Evolutionary conservation across 1,284 basidiomycete species (phyloP).

Genomic region (Cutaneotrichosporon sp.): DNA sequence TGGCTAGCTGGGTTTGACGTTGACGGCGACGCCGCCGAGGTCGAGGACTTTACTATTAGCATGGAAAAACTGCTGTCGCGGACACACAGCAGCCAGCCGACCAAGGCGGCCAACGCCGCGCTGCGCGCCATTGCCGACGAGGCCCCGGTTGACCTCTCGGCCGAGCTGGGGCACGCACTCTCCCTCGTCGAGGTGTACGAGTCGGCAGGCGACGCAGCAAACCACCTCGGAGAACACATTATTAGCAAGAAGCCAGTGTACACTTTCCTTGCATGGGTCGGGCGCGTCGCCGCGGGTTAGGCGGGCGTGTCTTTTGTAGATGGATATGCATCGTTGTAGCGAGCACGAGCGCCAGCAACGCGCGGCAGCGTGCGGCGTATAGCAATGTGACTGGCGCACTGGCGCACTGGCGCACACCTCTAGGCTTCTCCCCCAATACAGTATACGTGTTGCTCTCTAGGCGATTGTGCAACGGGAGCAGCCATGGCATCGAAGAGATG

Average conservation of each 20-base stretch:
- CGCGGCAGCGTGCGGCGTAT: too few species aligned
- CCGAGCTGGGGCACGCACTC: conserved; percentile 2
- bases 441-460: too few species aligned
- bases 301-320: not conserved
- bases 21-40: not conserved
- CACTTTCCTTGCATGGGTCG: conserved; percentile 1
- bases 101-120: conserved; percentile 12
- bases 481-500: too few species aligned
- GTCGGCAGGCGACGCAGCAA: conserved; percentile 1
- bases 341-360: too few species aligned
- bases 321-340: not conserved
- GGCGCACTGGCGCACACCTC: too few species aligned
- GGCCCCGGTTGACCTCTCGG: conserved; percentile 3
- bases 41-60: not conserved
- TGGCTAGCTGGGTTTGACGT: not conserved
- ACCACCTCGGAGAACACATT: not conserved
- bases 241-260: not conserved
- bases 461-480: too few species aligned
- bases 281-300: not conserved
- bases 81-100: conserved; percentile 6
- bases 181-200: conserved; percentile 3
- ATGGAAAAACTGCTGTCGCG: not conserved
- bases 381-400: too few species aligned
- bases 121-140: conserved; percentile 3
- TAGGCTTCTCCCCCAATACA: too few species aligned